These are phyloP conservation scores for Blastomyces emzantsi DNA, from an alignment of 2,329 filamentous ascomycete genomes.

Conservation along the genomic window DNA sequence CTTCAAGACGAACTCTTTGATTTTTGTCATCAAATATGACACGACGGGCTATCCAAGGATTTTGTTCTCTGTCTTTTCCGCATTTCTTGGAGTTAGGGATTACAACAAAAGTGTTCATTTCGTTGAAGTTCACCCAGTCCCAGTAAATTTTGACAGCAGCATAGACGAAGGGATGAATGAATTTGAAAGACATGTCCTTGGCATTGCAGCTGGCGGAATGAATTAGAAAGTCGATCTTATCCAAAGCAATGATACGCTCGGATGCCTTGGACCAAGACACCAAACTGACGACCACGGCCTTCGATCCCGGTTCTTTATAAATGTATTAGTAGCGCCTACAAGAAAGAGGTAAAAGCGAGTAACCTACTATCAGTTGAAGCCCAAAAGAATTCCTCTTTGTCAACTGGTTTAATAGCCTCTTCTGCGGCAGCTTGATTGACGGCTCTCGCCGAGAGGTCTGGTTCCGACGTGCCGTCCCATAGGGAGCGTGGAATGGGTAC, in stretches of 20 bases:
- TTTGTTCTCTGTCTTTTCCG: slow-evolving; percentile 3
- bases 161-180: slow-evolving; percentile 7
- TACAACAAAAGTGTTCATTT: slow-evolving; percentile 9
- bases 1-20: slow-evolving; percentile 3
- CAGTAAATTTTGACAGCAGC: slow-evolving; percentile 9
- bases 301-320: slow-evolving; percentile 5
- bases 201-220: slow-evolving; percentile 9
- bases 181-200: slow-evolving; percentile 6
- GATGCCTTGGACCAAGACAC: slow-evolving; percentile 9
- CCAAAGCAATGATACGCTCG: slow-evolving; percentile 8
- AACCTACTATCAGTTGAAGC: slow-evolving; percentile 10
- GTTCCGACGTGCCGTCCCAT: slow-evolving; percentile 5
- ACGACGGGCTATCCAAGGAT: slow-evolving; percentile 9
- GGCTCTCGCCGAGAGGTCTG: neutral
- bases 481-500: slow-evolving; percentile 5
- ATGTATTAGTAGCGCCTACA: neutral
- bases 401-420: neutral
- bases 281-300: slow-evolving; percentile 11
- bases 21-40: slow-evolving; percentile 10
- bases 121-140: slow-evolving; percentile 12
- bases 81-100: slow-evolving; percentile 9
- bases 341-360: neutral
- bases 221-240: slow-evolving; percentile 8
- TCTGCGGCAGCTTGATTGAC: neutral
- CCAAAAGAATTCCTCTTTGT: slow-evolving; percentile 11